Conservation (phyloP, 2,329 filamentous ascomycete genomes). For the Tympanopsis confertula region DNA sequence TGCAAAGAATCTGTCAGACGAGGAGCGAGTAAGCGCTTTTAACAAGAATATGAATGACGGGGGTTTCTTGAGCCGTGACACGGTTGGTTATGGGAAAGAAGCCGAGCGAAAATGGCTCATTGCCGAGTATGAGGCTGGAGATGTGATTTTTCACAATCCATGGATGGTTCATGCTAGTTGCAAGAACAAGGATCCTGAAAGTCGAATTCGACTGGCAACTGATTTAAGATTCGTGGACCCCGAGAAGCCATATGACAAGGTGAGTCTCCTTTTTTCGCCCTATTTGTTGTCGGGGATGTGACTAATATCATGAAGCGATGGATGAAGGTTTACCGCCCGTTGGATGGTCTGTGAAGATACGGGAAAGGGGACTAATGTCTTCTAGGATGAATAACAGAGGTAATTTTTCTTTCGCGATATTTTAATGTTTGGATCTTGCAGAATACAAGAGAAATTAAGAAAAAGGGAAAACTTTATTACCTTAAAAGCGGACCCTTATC, state of each 20-base stretch:
- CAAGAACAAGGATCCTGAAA: conserved; percentile 23
- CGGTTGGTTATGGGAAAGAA: conserved; percentile 9
- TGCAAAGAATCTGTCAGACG: conserved; percentile 12
- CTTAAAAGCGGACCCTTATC: too few species aligned
- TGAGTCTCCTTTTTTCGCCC: too few species aligned
- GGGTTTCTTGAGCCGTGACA: conserved; percentile 12
- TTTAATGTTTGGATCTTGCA: too few species aligned
- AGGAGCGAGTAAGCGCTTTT: conserved; percentile 17
- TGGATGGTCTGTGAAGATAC: too few species aligned
- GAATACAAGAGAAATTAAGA: too few species aligned
- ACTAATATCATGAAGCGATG: too few species aligned
- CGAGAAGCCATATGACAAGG: conserved; percentile 14
- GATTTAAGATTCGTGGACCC: conserved; percentile 28
- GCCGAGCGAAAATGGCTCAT: conserved; percentile 15
- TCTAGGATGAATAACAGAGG: too few species aligned
- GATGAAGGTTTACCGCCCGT: too few species aligned
- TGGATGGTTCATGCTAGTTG: conserved; percentile 25
- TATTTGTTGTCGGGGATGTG: too few species aligned
- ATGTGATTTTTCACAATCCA: conserved; percentile 29
- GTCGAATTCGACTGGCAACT: conserved; percentile 24
- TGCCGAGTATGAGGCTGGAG: conserved; percentile 21
- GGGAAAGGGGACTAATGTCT: too few species aligned
- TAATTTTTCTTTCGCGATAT: too few species aligned
- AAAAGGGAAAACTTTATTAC: too few species aligned
- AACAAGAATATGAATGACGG: conserved; percentile 15